Evolutionary conservation across 805 yeast genomes (phyloP), one percentile per base, ranked within the genome.

Genomic region (Metschnikowia proteae): DNA sequence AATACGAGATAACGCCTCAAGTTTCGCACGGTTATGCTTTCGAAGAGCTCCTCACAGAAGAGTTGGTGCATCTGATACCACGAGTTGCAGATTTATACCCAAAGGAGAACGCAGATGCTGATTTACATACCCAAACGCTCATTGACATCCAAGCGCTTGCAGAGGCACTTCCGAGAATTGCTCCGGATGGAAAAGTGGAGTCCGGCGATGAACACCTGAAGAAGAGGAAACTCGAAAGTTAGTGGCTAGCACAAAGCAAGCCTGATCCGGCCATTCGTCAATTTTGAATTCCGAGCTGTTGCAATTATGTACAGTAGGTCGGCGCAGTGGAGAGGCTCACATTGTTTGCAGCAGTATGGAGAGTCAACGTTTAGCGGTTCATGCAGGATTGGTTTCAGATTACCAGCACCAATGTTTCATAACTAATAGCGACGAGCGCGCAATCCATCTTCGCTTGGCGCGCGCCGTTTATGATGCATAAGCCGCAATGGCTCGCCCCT

Each of bases 1-100:
- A 27, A 1, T 40, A 37, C 9, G 59, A 56, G 35, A 30, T 56
- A 27, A 54, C 58, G 8, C 59, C 59, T 2, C 28, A 26, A 3
- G 5, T 40, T 4, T 31, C 40, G 28, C 17, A 38, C 13, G 55
- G 48, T 2, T 55, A 55, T 28, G 10, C 23, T 3, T 38, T 55
- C 22, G 13, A 26, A 3, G 48, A 46, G 5, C 37, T 53, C 6
- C 17, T 54, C 10, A 10, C 46, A 6, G 38, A 13, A 11, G 37
- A 36, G 1, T 4, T 8, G 8, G 35, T 55, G 11, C 30, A 35
- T 8, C 26, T 36, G 23, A 33, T 55, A 3, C 58, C 57, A 3
- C 25, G 31, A 2, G 34, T 35, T 11, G 29, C 17, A 7, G 38
- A 31, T 23, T 36, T 55, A 25, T 53, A 55, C 27, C 52, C 49